phyloP scores from a whole-genome alignment of 2,329 filamentous ascomycete genomes.

The Fusarium bactridioides region DNA sequence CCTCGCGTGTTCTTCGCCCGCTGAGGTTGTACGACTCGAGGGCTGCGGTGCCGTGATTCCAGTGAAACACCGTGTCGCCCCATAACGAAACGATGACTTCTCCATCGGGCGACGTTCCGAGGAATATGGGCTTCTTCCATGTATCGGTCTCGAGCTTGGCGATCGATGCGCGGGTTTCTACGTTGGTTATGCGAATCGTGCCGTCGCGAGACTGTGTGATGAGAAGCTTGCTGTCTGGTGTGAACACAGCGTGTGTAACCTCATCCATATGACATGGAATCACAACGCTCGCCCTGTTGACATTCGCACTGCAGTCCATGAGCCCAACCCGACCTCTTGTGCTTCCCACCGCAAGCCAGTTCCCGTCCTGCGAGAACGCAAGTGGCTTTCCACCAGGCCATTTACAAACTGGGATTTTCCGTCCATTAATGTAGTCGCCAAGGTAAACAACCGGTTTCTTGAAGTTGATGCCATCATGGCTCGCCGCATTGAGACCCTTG shows the following conservation, averaged over 20 bases:
- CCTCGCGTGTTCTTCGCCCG: constrained; percentile 42
- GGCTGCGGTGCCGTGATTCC: constrained; percentile 42
- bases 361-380: constrained; percentile 36
- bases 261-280: constrained; percentile 38
- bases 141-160: constrained; percentile 44
- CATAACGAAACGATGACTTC: constrained; percentile 46
- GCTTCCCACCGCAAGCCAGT: constrained; percentile 36
- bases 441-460: constrained; percentile 35
- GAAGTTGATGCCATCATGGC: constrained; percentile 35
- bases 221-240: constrained; percentile 35
- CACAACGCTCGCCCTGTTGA: constrained; percentile 24
- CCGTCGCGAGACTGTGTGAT: constrained; percentile 41
- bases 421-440: constrained; percentile 37
- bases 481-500: constrained; percentile 28
- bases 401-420: constrained; percentile 26
- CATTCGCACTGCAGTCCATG: constrained; percentile 26
- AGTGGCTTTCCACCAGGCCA: constrained; percentile 37
- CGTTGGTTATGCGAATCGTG: constrained; percentile 39
- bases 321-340: constrained; percentile 35
- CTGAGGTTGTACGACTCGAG: constrained; percentile 46
- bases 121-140: constrained; percentile 39
- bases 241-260: constrained; percentile 41
- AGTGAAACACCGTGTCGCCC: constrained; percentile 47
- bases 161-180: constrained; percentile 27
- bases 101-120: constrained; percentile 42